Evolutionary conservation across 1,284 basidiomycete genomes (phyloP), one percentile per base, ranked within the genome.

Genomic region (Pholiota adiposa): DNA sequence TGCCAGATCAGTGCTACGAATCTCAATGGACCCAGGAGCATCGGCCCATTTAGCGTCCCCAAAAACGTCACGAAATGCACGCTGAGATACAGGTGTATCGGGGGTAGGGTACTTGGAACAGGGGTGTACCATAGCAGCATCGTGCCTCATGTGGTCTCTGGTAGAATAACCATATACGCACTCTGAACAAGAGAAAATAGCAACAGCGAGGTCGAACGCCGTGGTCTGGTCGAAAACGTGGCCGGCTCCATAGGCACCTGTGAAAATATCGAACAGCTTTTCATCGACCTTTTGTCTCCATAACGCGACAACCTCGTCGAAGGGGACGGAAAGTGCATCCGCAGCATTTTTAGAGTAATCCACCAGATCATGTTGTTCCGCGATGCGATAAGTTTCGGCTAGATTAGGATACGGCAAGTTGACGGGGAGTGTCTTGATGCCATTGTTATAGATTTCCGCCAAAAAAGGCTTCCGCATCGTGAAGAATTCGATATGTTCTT

Each of bases 191-290:
- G 57, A 57, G 44, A 48, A 21, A 5, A 51, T 57, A 3, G 59
- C 51, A 31, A 31, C 29, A 25, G 54, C 59, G 2, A 55, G 54
- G 43, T 46, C 25, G 12, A 56, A 23, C 19, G 51, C 59, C 19
- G 25, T 60, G 5, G 11, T 29, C 23, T 8, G 34, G 19, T 56
- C 34, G 33, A 40, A 50, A 11, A 25, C 25, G 19, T 56, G 18
- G 11, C 49, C 25, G 2, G n/a, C 7, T 1, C 46, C 34, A n/a
- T 31, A 12, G 8, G 55, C 34, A 8, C 27, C n/a, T 8, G 16
- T 23, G 36, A 56, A 40, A 16, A 56, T 19, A 4, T 18, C 34
- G 23, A 56, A n/a, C 8, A 56, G 55, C 18, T 51, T n/a, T 8
- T 9, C 40, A 11, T 33, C 34, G 19, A 56, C n/a, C 16, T 27